Evolutionary conservation across 163 green algal species (phyloP).

Genomic region (Scenedesmus sp.): DNA sequence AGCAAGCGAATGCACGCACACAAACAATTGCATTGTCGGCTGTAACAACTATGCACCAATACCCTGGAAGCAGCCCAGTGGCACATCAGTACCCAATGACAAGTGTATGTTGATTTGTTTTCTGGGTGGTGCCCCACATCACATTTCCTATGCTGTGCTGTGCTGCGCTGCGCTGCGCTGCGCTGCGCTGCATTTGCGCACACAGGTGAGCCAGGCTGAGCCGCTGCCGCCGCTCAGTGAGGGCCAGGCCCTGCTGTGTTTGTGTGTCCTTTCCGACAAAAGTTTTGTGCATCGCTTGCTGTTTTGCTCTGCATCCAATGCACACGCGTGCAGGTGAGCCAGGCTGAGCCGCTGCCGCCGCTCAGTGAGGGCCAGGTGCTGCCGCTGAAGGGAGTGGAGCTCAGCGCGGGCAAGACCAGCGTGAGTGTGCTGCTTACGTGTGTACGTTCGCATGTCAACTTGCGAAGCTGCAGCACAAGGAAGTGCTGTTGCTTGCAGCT

Average conservation of each 20-base stretch:
- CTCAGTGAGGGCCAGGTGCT: constrained; percentile 71
- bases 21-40: too few species aligned
- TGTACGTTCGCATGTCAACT: background rate
- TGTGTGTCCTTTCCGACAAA: too few species aligned
- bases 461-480: background rate
- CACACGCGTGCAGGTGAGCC: constrained; percentile 59
- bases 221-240: constrained; percentile 68
- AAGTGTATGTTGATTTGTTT: too few species aligned
- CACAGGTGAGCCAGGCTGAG: constrained; percentile 64
- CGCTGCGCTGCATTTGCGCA: too few species aligned
- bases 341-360: constrained; percentile 68
- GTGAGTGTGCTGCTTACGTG: constrained; percentile 9
- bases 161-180: too few species aligned
- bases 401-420: constrained; percentile 59
- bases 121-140: too few species aligned
- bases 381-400: constrained; percentile 71
- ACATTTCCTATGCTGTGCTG: too few species aligned
- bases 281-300: background rate
- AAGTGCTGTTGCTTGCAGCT: too few species aligned
- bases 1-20: too few species aligned
- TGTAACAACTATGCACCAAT: too few species aligned
- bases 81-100: too few species aligned
- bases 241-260: constrained; percentile 55
- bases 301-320: background rate
- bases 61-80: too few species aligned